A percentile compares a stretch with the other conserved stretches of the same genome.
Conservation (phyloP, 306 rosid genomes). For the Sindora glabra region DNA sequence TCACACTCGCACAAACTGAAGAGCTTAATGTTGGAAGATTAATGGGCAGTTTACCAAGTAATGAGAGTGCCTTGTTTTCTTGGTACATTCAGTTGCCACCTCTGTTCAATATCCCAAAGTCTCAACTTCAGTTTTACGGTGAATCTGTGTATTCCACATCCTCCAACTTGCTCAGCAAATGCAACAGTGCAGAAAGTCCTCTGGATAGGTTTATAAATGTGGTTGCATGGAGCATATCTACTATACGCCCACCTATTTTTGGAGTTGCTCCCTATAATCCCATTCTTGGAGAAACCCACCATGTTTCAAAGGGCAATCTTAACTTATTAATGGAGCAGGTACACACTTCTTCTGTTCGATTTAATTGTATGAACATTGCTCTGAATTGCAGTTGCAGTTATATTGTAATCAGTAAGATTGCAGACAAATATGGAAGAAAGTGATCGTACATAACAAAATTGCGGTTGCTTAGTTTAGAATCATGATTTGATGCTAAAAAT, state of each 20-base stretch:
- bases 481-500: too few species aligned
- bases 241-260: conserved; percentile 49
- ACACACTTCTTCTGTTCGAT: too few species aligned
- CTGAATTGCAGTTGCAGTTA: too few species aligned
- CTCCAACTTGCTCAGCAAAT: conserved; percentile 42
- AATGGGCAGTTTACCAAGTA: too few species aligned
- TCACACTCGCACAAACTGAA: too few species aligned
- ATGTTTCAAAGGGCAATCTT: conserved; percentile 58
- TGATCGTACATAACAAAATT: too few species aligned
- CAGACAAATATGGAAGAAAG: too few species aligned
- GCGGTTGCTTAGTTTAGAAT: too few species aligned
- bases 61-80: not conserved
- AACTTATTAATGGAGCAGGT: conserved; percentile 79
- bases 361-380: too few species aligned
- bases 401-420: too few species aligned
- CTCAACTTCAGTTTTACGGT: conserved; percentile 77
- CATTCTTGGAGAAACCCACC: conserved; percentile 89
- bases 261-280: conserved; percentile 76
- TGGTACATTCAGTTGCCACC: conserved; percentile 70
- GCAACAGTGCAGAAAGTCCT: conserved; percentile 48
- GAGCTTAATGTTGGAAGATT: too few species aligned
- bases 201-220: conserved; percentile 57
- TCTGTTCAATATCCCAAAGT: conserved; percentile 69
- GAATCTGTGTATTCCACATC: conserved; percentile 54
- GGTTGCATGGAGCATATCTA: conserved; percentile 77